A percentile compares a stretch with the other conserved stretches of the same genome.
These are phyloP conservation scores for Haberlea rhodopensis DNA, from an alignment of 257 asterid genomes.

Conservation along the genomic window DNA sequence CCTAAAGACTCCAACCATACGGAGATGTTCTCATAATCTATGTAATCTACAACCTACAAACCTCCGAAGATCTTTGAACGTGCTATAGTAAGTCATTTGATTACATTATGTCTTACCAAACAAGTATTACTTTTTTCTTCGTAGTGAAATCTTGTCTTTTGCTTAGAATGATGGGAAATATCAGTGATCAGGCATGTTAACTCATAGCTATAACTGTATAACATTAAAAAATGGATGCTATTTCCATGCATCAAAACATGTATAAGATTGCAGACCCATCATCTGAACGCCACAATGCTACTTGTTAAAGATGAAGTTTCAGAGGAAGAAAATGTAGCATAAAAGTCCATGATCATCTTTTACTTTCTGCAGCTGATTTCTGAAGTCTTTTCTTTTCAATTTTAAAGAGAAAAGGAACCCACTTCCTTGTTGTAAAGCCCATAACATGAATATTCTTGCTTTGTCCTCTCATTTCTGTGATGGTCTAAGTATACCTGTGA, in stretches of 20 bases:
- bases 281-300: neutral
- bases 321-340: neutral
- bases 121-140: neutral
- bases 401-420: neutral
- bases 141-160: neutral
- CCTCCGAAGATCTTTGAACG: neutral
- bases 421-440: neutral
- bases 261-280: neutral
- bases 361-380: neutral
- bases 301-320: neutral
- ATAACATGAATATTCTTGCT: neutral
- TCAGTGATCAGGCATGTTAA: neutral
- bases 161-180: neutral
- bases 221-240: neutral
- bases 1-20: neutral
- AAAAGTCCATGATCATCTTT: too few species aligned
- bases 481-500: neutral
- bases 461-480: neutral
- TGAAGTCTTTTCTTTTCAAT: neutral
- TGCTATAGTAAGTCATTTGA: neutral
- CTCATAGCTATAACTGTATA: neutral
- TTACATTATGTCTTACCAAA: neutral
- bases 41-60: neutral
- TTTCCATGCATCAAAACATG: neutral
- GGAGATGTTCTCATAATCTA: neutral